These are phyloP conservation scores for Candida sp. DNA, from an alignment of 1,139 yeast genomes.

Conservation along the genomic window DNA sequence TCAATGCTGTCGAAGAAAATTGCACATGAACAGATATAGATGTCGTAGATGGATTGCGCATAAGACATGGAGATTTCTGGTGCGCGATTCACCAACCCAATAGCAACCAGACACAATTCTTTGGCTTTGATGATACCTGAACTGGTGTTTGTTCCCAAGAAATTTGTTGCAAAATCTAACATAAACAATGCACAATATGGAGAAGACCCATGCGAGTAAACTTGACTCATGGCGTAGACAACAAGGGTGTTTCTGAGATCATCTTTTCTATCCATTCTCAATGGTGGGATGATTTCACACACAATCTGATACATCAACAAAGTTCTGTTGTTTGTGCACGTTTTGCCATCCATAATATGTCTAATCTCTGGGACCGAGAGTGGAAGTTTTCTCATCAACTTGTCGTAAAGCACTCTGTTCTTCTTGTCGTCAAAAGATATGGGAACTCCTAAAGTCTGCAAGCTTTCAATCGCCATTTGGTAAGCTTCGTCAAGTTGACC, in stretches of 20 bases:
- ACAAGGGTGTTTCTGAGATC: conserved; percentile 27
- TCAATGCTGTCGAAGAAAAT: conserved; percentile 46
- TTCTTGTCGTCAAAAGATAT: conserved; percentile 22
- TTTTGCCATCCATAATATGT: conserved; percentile 26
- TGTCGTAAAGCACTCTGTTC: conserved; percentile 21
- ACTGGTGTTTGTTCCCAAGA: conserved; percentile 42
- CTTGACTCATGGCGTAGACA: conserved; percentile 25
- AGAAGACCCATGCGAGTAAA: conserved; percentile 28
- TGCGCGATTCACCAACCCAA: conserved; percentile 39
- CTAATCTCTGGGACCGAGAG: conserved; percentile 48
- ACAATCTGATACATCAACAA: conserved; percentile 47
- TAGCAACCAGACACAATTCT: conserved; percentile 39
- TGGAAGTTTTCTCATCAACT: conserved; percentile 37
- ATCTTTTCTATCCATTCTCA: conserved; percentile 30
- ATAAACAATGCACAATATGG: conserved; percentile 32
- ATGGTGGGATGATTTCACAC: conserved; percentile 40
- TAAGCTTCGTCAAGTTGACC: conserved; percentile 38
- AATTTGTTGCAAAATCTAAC: conserved; percentile 36
- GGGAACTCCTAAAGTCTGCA: conserved; percentile 33
- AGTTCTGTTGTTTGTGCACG: conserved; percentile 30
- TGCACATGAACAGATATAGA: conserved; percentile 49
- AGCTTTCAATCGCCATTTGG: conserved; percentile 35
- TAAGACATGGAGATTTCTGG: conserved; percentile 38
- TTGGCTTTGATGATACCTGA: conserved; percentile 27
- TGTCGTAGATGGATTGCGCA: conserved; percentile 46